Evolutionary conservation across 1,284 basidiomycete genomes (phyloP).

Genomic region (Moesziomyces aphidis): DNA sequence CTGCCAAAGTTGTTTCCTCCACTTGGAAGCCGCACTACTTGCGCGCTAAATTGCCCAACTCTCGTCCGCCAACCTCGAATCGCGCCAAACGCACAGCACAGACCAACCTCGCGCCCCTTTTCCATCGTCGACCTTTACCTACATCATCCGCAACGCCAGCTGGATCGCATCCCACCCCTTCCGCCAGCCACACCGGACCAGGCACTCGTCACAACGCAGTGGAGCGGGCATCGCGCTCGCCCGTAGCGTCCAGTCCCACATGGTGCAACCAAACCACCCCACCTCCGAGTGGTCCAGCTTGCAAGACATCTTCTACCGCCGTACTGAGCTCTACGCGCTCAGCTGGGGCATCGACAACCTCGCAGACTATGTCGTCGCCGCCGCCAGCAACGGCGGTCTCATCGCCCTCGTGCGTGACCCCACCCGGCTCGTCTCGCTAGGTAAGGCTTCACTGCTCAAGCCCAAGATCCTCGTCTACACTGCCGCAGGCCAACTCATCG

Average conservation of each 20-base stretch:
- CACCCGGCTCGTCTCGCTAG: constrained; percentile 81
- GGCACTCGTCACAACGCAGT: not conserved
- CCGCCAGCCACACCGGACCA: not conserved
- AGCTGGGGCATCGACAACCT: constrained; percentile 83
- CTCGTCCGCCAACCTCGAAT: not conserved
- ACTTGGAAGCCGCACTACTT: not conserved
- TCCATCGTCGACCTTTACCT: not conserved
- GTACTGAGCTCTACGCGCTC: constrained; percentile 85
- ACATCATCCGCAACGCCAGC: not conserved
- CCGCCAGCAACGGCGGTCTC: constrained; percentile 87
- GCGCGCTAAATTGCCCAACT: not conserved
- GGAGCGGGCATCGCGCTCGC: not conserved
- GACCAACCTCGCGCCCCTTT: constrained; percentile 7
- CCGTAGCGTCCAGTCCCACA: not conserved
- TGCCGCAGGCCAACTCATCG: constrained; percentile 69
- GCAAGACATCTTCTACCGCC: constrained; percentile 70
- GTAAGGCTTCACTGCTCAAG: constrained; percentile 76
- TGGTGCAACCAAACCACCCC: constrained; percentile 48
- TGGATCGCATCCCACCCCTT: no score
- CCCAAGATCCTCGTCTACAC: constrained; percentile 73
- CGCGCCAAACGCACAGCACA: constrained; percentile 8
- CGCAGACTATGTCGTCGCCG: constrained; percentile 82
- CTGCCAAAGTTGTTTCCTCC: not conserved
- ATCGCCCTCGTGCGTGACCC: constrained; percentile 88
- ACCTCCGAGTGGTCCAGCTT: constrained; percentile 61